phyloP scores from a whole-genome alignment of 768 basidiomycete genomes.

The Russula olivacea region DNA sequence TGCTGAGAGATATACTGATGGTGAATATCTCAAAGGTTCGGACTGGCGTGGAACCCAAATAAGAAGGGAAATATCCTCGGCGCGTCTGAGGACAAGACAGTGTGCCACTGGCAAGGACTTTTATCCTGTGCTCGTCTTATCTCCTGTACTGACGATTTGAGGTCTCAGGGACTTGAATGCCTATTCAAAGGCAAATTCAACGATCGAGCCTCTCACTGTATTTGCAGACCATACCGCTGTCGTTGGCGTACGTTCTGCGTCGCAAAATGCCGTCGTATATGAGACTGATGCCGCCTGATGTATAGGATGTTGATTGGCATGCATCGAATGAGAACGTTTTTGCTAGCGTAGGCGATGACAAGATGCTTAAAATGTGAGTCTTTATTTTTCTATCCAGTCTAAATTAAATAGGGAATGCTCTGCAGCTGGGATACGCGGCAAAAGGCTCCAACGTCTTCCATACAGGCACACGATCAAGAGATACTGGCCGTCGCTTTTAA shows the following conservation, averaged over 20 bases:
- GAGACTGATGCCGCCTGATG: background rate
- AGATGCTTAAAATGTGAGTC: slow-evolving; percentile 84
- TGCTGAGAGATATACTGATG: background rate
- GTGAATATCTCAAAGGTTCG: slow-evolving; percentile 53
- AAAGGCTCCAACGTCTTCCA: slow-evolving; percentile 55
- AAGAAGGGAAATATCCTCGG: slow-evolving; percentile 83
- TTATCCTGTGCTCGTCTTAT: background rate
- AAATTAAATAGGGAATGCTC: slow-evolving; percentile 10
- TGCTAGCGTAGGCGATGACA: slow-evolving; percentile 95
- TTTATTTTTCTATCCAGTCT: background rate
- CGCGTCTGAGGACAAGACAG: slow-evolving; percentile 92
- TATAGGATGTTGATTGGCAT: slow-evolving; percentile 96
- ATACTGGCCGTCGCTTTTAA: slow-evolving; percentile 90
- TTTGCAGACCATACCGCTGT: slow-evolving; percentile 88
- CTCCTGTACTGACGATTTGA: slow-evolving; percentile 6
- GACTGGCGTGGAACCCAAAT: slow-evolving; percentile 85
- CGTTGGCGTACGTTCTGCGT: slow-evolving; percentile 65
- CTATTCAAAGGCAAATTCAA: slow-evolving; percentile 70
- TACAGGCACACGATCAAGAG: slow-evolving; percentile 86
- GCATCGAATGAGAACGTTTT: slow-evolving; percentile 74
- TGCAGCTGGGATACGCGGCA: slow-evolving; percentile 89
- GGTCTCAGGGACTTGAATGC: slow-evolving; percentile 79
- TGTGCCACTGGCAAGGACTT: slow-evolving; percentile 74
- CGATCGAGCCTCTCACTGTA: slow-evolving; percentile 76
- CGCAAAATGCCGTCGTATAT: background rate